Conservation (phyloP, 148 eudicot species). For the Beta vulgaris region DNA sequence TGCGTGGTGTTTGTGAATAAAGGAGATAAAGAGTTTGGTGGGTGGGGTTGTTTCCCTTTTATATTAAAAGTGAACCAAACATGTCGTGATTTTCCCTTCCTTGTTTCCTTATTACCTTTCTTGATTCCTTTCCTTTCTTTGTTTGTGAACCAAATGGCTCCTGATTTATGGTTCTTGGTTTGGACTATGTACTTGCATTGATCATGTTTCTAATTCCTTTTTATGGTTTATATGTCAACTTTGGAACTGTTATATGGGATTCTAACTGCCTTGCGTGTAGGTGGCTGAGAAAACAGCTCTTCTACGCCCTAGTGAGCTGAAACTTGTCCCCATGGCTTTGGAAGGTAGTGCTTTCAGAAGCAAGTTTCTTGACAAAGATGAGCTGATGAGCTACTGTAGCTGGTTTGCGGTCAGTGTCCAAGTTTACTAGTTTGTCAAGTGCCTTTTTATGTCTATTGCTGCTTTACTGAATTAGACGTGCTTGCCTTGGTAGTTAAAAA, state of each 20-base stretch:
- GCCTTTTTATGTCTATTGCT: background rate
- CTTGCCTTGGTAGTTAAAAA: background rate
- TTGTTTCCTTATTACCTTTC: no score
- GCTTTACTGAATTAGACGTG: background rate
- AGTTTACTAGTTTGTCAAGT: background rate
- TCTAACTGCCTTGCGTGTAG: constrained; percentile 36
- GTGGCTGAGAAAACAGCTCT: constrained; percentile 91
- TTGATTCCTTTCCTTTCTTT: no score
- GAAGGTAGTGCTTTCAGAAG: constrained; percentile 90
- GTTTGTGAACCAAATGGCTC: no score
- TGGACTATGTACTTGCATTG: background rate
- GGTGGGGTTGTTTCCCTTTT: no score
- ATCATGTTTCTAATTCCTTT: background rate
- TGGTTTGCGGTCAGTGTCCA: constrained; percentile 74
- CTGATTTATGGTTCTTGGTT: background rate
- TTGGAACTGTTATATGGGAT: constrained; percentile 7
- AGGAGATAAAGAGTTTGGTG: no score
- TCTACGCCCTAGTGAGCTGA: constrained; percentile 72
- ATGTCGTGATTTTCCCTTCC: no score
- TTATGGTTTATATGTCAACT: constrained; percentile 1
- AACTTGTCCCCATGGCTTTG: constrained; percentile 77
- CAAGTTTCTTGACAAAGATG: constrained; percentile 79
- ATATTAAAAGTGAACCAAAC: no score
- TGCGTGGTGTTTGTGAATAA: no score
- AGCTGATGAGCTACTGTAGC: constrained; percentile 79